Conservation (phyloP, 805 yeast species). For the Kazachstania viticola region DNA sequence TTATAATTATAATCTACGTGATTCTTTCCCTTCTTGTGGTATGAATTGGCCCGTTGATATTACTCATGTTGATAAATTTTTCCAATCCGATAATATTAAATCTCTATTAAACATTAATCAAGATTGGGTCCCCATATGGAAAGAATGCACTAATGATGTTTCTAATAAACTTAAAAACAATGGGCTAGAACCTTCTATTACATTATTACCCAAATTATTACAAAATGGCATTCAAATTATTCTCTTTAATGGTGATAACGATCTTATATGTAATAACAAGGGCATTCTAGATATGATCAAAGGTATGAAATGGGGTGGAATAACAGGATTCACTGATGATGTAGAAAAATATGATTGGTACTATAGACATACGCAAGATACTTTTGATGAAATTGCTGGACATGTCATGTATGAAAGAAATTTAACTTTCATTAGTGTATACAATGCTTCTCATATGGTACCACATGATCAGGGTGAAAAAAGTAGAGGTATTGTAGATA, state of each 20-base stretch:
- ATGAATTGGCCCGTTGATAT: constrained; percentile 81
- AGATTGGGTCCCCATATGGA: constrained; percentile 40
- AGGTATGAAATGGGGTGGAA: constrained; percentile 54
- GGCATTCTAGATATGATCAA: constrained; percentile 63
- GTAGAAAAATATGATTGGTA: constrained; percentile 33
- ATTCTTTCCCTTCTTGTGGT: constrained; percentile 79
- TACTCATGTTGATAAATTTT: constrained; percentile 39
- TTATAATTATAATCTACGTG: constrained; percentile 66
- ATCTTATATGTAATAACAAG: constrained; percentile 72
- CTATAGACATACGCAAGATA: constrained; percentile 5
- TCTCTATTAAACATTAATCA: constrained; percentile 38
- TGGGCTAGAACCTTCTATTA: constrained; percentile 47
- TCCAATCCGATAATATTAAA: constrained; percentile 38
- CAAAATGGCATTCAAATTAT: constrained; percentile 45
- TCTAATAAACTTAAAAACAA: constrained; percentile 38
- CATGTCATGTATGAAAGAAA: constrained; percentile 47
- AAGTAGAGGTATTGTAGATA: constrained; percentile 60
- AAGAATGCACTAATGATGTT: constrained; percentile 64
- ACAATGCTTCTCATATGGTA: constrained; percentile 85
- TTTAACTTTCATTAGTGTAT: constrained; percentile 63
- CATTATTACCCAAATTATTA: constrained; percentile 55
- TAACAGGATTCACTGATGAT: constrained; percentile 24
- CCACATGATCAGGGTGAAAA: constrained; percentile 69
- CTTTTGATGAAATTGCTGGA: constrained; percentile 35
- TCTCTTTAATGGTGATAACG: constrained; percentile 80